Base-by-base conservation (phyloP, 495 filamentous ascomycete genomes). In the Tuber brumale region DNA sequence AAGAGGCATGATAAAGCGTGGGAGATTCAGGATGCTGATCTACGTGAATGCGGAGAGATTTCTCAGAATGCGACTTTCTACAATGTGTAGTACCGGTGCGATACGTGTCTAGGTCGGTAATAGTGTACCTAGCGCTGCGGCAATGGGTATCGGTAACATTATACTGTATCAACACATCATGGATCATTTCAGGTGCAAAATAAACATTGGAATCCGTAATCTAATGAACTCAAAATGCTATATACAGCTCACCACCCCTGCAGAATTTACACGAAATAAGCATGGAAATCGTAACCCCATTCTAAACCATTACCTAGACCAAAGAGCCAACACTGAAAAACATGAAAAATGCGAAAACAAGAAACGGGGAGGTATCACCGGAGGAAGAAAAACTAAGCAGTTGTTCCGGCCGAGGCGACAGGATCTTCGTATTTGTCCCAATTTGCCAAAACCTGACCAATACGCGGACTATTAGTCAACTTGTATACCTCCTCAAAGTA, bases 401-500 rank as follows among this genome's bases (percentile, higher is more conserved):
- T 44, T 8, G 69, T 37, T 27, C 75, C 77, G 35, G 57, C 61
- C 41, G 71, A 71, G 21, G 66, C 74, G 10, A 42, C 57, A 39
- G 83, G 73, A 77, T 85, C 86, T 78, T 89, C 85, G 81, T 90
- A 91, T 80, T 88, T 90, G 39, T 91, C 89, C 89, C 89, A 91
- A 84, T 97, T 97, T 69, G 93, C 93, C 82, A 99, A 84, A 78
- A 99, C 91, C 76, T 92, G 88, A 45, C 92, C 94, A 81, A 99
- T 98, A 85, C 91, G 91, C 66, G 95, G 95, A 8, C 92, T 94
- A 83, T 94, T 97, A 8, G 95, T 99, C 79, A 99, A 86, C 48
- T 88, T 88, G 86, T 97, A 97, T 39, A 99, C 95, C 82, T 98
- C 95, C 87, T 99, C 94, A 84, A 99, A 99, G 86, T 99, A 99